Base-by-base conservation (phyloP, 78 protist genomes). In the Bodo saltans region DNA sequence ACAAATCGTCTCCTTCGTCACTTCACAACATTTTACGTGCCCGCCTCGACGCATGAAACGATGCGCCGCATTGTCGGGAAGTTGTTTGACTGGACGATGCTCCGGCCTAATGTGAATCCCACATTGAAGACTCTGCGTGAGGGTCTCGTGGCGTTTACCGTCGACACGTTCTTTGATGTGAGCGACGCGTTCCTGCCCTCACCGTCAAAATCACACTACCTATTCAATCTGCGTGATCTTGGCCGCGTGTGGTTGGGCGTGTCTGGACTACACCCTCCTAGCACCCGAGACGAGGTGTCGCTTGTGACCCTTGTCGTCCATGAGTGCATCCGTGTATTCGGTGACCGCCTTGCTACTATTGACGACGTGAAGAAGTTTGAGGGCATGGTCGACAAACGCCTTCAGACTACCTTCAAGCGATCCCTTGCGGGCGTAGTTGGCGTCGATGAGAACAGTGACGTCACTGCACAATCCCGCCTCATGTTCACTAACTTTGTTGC, bases 231-330 rank as follows among this genome's bases (percentile, higher is more conserved):
- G n/a, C 81, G 93, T 0, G 93, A 90, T 68, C 76, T 90, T 28
- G 30, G 92, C 30, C 86, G 83, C 35, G 91, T 95, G 37, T 82
- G 91, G 79, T 92, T 91, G 74, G 96, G 97, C 26, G 30, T 92
- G 34, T 0, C 42, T n/a, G 60, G 35, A 30, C 21, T 33, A 26
- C 8, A 8, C 70, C 32, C 27, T 30, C 27, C 74, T 68, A 28
- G 52, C 33, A 67, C 35, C 42, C 42, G 1, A 29, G 76, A 35
- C 75, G 74, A 84, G 53, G 47, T 52, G 74, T 83, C 86, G 40
- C 47, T 95, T 28, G 26, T 88, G 8, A 83, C 90, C 29, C 28
- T 79, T 68, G 39, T 68, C 71, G 23, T 41, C 37, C 72, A 79
- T 29, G 83, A 79, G 39, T 8, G 4, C 28, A 32, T 8, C 11